These are phyloP conservation scores for Backusella mclennaniae DNA, from an alignment of 192 early-diverging fungal genomes.

Conservation along the genomic window DNA sequence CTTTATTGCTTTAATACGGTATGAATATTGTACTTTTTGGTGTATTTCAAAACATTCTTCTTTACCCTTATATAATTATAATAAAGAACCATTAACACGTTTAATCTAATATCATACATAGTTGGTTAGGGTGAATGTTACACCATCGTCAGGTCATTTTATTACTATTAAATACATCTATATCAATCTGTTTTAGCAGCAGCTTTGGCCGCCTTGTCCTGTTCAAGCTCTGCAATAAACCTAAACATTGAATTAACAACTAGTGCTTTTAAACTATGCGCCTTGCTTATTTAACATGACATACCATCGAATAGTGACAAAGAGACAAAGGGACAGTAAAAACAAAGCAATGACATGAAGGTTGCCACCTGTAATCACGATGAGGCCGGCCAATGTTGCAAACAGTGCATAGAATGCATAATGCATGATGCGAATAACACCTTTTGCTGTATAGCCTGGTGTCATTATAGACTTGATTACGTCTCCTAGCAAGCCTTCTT, in stretches of 20 bases:
- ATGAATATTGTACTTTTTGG: too few relatives aligned
- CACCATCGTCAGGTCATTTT: too few relatives aligned
- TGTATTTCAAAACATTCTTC: too few relatives aligned
- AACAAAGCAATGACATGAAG: conserved; percentile 35
- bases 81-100: too few relatives aligned
- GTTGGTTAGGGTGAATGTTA: too few relatives aligned
- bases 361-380: conserved; percentile 32
- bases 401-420: conserved; percentile 39
- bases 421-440: conserved; percentile 33
- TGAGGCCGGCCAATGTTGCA: conserved; percentile 21
- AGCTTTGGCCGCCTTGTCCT: neutral
- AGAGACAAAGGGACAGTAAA: conserved; percentile 30
- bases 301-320: conserved; percentile 34
- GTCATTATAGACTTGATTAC: conserved; percentile 37
- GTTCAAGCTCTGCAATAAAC: neutral
- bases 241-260: neutral
- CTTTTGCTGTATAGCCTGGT: conserved; percentile 36
- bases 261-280: too few relatives aligned
- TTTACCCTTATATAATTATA: too few relatives aligned
- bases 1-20: too few relatives aligned
- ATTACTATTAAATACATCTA: too few relatives aligned
- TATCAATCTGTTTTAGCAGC: neutral
- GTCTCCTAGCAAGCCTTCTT: conserved; percentile 23
- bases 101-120: too few relatives aligned
- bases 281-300: too few relatives aligned